Percentiles rank a stretch among this genome's conserved stretches.
These are phyloP conservation scores for Russula vinacea DNA, from an alignment of 768 basidiomycete genomes.

Conservation along the genomic window DNA sequence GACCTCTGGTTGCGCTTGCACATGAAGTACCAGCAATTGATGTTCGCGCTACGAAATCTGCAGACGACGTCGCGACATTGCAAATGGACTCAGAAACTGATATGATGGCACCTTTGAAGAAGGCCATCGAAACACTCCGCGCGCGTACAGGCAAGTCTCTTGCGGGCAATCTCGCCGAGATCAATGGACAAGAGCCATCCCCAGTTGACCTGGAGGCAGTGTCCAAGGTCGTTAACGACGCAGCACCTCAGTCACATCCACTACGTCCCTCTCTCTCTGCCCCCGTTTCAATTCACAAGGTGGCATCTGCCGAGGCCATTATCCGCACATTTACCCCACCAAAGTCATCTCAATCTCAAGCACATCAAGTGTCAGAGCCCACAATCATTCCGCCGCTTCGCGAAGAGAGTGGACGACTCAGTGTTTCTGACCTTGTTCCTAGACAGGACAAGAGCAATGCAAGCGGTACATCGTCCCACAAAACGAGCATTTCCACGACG, in stretches of 20 bases:
- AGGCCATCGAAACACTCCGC: constrained; percentile 65
- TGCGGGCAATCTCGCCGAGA: constrained; percentile 41
- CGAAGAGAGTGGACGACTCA: constrained; percentile 42
- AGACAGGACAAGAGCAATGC: constrained; percentile 40
- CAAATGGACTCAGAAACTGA: constrained; percentile 39
- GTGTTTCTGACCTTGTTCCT: constrained; percentile 57
- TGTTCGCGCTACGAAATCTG: constrained; percentile 7
- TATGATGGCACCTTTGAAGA: constrained; percentile 65
- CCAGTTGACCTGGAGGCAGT: background rate
- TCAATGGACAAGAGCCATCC: background rate
- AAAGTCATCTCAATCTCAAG: background rate
- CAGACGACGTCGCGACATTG: constrained; percentile 11
- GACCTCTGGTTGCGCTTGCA: background rate
- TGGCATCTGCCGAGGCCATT: background rate
- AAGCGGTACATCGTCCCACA: constrained; percentile 26
- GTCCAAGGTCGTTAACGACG: constrained; percentile 64
- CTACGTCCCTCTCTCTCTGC: constrained; percentile 17
- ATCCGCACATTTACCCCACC: constrained; percentile 2
- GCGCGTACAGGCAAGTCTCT: constrained; percentile 60
- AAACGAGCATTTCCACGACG: constrained; percentile 26
- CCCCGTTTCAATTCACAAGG: constrained; percentile 1
- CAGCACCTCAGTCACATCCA: constrained; percentile 27
- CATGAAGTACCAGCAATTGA: constrained; percentile 7
- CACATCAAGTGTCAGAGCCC: background rate
- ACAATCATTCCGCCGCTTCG: constrained; percentile 14